These are phyloP conservation scores for Clohesyomyces aquaticus DNA, from an alignment of 495 filamentous ascomycete genomes.

Conservation along the genomic window DNA sequence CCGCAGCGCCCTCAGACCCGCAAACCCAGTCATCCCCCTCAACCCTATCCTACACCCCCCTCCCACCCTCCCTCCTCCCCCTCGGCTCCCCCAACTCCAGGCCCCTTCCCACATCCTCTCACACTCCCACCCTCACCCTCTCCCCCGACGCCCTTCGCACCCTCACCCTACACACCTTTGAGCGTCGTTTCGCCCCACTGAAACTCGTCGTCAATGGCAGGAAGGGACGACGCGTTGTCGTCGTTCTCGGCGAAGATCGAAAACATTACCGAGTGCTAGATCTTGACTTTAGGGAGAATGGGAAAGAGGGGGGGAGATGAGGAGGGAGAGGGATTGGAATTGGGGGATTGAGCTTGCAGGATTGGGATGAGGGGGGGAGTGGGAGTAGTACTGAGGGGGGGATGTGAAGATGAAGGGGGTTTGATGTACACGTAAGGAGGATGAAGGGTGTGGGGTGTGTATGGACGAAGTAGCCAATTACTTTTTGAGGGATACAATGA, in stretches of 20 bases:
- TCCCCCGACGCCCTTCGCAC: neutral
- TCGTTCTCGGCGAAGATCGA: constrained; percentile 42
- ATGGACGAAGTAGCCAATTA: too few relatives aligned
- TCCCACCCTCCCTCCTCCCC: constrained; percentile 6
- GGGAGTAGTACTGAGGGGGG: constrained; percentile 17
- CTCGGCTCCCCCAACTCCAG: neutral
- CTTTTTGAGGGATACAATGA: too few relatives aligned
- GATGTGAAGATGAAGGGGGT: constrained; percentile 25
- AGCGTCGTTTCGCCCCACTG: constrained; percentile 40
- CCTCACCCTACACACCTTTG: constrained; percentile 28
- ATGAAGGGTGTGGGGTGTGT: neutral
- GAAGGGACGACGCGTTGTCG: constrained; percentile 38
- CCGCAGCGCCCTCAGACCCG: neutral
- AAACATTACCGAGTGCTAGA: constrained; percentile 44
- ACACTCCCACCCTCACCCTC: neutral
- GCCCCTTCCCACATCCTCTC: constrained; percentile 2
- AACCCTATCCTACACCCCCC: constrained; percentile 6
- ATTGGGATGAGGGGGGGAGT: constrained; percentile 8
- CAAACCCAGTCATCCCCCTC: neutral
- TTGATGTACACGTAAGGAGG: neutral
- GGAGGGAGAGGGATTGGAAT: neutral
- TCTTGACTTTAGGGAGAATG: constrained; percentile 35
- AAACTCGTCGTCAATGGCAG: constrained; percentile 46
- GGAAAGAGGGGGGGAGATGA: constrained; percentile 5
- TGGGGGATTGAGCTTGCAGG: neutral